Conservation (phyloP, 768 basidiomycete genomes). For the Serendipita sp. region DNA sequence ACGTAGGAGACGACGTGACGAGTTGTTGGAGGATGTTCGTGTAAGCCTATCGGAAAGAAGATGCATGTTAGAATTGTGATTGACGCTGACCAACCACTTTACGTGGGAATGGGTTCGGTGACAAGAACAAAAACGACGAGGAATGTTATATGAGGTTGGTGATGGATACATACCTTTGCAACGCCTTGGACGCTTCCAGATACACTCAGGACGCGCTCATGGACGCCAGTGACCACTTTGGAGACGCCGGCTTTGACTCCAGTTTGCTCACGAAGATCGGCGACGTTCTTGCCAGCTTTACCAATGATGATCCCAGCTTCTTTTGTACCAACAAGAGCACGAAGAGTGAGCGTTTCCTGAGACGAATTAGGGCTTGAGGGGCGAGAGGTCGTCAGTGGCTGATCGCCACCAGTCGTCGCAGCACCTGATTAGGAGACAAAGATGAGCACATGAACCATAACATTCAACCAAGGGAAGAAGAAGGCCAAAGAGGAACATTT, state of each 20-base stretch:
- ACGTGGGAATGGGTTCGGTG: background rate
- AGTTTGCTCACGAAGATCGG: conserved; percentile 85
- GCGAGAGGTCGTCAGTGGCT: conserved; percentile 31
- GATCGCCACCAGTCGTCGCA: background rate
- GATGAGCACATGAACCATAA: background rate
- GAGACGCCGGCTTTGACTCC: conserved; percentile 98
- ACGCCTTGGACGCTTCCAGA: conserved; percentile 84
- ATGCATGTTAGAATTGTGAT: background rate
- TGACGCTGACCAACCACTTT: background rate
- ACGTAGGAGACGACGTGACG: conserved; percentile 62
- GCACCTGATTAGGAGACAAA: background rate
- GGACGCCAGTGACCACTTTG: conserved; percentile 95
- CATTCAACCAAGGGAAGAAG: background rate
- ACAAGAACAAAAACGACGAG: background rate
- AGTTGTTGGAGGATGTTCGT: conserved; percentile 87
- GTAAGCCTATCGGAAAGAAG: conserved; percentile 50
- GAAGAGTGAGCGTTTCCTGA: conserved; percentile 69
- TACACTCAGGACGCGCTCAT: conserved; percentile 93
- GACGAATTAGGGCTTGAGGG: conserved; percentile 49
- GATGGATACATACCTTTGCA: conserved; percentile 47
- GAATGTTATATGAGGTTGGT: background rate
- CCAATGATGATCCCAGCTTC: conserved; percentile 97
- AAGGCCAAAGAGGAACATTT: background rate
- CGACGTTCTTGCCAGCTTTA: conserved; percentile 93
- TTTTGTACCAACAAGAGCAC: conserved; percentile 91